These are phyloP conservation scores for Paraglomus brasilianum DNA, from an alignment of 192 early-diverging fungal species.

Conservation along the genomic window DNA sequence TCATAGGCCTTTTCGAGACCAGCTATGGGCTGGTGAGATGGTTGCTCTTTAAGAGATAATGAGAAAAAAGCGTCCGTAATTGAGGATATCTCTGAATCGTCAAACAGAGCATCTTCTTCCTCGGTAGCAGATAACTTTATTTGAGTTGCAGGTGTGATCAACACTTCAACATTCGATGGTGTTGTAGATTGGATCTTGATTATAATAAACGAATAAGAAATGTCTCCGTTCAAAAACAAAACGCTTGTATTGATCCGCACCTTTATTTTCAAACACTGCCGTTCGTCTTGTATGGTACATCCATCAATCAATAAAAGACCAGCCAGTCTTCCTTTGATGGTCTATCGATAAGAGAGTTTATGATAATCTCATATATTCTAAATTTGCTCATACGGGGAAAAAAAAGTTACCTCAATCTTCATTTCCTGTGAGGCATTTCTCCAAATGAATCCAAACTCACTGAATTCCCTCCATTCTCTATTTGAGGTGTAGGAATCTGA, in stretches of 20 bases:
- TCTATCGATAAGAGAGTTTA: not conserved
- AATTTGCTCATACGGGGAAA: too few species aligned
- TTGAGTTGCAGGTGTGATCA: not conserved
- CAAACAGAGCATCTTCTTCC: not conserved
- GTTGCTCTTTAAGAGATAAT: conserved; percentile 8
- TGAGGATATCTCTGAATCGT: conserved; percentile 1
- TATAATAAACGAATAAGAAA: not conserved
- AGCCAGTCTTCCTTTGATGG: conserved; percentile 8
- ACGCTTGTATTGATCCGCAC: not conserved
- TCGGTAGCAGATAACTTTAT: not conserved
- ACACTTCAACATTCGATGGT: not conserved
- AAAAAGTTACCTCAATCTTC: not conserved
- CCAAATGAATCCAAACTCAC: conserved; percentile 28
- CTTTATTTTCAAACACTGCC: conserved; percentile 2
- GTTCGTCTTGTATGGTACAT: conserved; percentile 2
- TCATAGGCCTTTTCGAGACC: conserved; percentile 77
- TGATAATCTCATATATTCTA: too few species aligned
- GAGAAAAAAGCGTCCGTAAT: not conserved
- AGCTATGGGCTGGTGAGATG: conserved; percentile 35
- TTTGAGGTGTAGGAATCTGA: too few species aligned
- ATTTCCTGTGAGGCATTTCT: not conserved
- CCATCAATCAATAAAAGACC: conserved; percentile 4
- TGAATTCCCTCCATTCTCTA: conserved; percentile 18
- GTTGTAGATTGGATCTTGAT: conserved; percentile 8
- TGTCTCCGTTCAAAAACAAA: not conserved